Evolutionary conservation across 108 stramenopile genomes (phyloP).

Genomic region (Pseudonitzschia delicatissima): DNA sequence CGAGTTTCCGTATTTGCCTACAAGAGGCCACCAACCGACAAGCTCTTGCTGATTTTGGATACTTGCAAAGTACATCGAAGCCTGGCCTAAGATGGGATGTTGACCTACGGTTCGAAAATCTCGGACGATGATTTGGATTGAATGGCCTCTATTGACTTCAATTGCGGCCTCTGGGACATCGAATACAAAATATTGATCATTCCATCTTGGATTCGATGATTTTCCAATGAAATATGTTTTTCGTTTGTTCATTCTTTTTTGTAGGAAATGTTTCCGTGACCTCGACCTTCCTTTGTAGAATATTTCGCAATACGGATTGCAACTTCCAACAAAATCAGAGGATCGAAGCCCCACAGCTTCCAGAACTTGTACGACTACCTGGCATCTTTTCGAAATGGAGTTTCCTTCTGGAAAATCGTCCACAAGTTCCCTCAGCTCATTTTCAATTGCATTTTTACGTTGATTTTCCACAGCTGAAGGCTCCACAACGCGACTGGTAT

Average conservation of each 20-base stretch:
- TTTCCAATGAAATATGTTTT: slow-evolving; percentile 83
- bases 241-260: slow-evolving; percentile 34
- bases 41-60: slow-evolving; percentile 67
- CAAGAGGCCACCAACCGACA: slow-evolving; percentile 87
- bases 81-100: slow-evolving; percentile 59
- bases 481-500: not conserved
- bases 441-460: slow-evolving; percentile 16
- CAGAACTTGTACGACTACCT: slow-evolving; percentile 78
- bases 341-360: slow-evolving; percentile 76
- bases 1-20: slow-evolving; percentile 64
- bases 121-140: slow-evolving; percentile 50
- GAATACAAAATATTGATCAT: slow-evolving; percentile 78
- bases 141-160: slow-evolving; percentile 54
- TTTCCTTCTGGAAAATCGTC: slow-evolving; percentile 50
- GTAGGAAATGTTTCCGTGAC: slow-evolving; percentile 37
- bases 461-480: not conserved
- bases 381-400: slow-evolving; percentile 53
- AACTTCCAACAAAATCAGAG: slow-evolving; percentile 57
- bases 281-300: slow-evolving; percentile 43
- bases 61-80: slow-evolving; percentile 66
- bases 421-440: slow-evolving; percentile 24
- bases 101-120: slow-evolving; percentile 52
- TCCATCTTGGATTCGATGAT: slow-evolving; percentile 77
- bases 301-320: slow-evolving; percentile 80
- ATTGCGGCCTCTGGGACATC: slow-evolving; percentile 75